Conservation (phyloP, 2,329 filamentous ascomycete genomes). For the Pseudogymnoascus sp. region DNA sequence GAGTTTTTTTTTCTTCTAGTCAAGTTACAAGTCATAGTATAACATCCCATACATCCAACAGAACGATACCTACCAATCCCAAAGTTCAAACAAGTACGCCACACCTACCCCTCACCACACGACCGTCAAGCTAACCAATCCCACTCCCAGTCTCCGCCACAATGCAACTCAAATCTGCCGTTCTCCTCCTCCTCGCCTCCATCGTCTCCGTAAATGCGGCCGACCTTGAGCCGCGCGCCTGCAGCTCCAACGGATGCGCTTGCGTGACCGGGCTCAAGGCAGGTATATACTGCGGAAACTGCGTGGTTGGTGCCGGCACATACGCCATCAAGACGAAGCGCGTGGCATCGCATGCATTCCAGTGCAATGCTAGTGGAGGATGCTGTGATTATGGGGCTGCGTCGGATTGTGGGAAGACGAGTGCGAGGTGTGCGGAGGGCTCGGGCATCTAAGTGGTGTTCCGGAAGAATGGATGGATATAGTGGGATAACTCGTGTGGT, state of each 20-base stretch:
- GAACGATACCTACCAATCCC: not conserved
- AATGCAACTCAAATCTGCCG: not conserved
- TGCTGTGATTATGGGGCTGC: conserved; percentile 15
- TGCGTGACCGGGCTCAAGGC: conserved; percentile 18
- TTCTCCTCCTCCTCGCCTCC: not conserved
- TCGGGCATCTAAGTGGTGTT: not conserved
- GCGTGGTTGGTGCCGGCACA: conserved; percentile 19
- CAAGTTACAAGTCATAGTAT: not conserved
- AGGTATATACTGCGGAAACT: conserved; percentile 22
- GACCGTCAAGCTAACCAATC: not conserved
- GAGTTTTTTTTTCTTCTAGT: not conserved
- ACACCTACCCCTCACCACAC: not conserved
- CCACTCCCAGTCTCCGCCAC: not conserved
- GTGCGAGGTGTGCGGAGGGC: not conserved
- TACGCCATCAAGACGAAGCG: conserved; percentile 22
- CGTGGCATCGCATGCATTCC: conserved; percentile 18
- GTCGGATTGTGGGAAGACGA: not conserved
- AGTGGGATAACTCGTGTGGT: not conserved
- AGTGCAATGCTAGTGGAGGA: conserved; percentile 19
- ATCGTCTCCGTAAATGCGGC: not conserved
- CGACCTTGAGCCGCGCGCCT: conserved; percentile 14
- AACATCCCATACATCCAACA: not conserved
- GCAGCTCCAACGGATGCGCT: conserved; percentile 18
- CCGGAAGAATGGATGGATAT: not conserved
- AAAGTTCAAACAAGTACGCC: not conserved